Percentiles rank a stretch among this genome's conserved stretches.
Conservation (phyloP, 2,329 filamentous ascomycete genomes). For the Arthrobotrys conoides region DNA sequence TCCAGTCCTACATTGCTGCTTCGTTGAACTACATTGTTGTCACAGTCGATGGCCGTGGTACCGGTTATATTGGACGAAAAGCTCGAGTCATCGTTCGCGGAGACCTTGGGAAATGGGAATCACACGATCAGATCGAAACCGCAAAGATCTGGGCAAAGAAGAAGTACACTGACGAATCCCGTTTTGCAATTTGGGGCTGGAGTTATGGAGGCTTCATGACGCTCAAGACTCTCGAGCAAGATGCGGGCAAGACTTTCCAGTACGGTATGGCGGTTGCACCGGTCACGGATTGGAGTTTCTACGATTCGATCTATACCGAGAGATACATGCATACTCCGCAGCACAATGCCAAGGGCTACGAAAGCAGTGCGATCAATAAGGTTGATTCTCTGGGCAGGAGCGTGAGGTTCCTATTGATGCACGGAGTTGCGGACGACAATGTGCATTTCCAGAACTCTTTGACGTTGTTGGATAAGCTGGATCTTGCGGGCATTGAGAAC, state of each 20-base stretch:
- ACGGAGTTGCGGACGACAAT: constrained; percentile 96
- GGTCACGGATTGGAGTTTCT: constrained; percentile 98
- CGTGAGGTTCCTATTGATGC: constrained; percentile 93
- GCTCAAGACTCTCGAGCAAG: constrained; percentile 91
- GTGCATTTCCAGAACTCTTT: constrained; percentile 97
- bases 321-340: constrained; percentile 97
- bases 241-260: constrained; percentile 88
- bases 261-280: constrained; percentile 99
- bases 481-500: constrained; percentile 85
- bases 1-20: constrained; percentile 89
- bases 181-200: constrained; percentile 98
- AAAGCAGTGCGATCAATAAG: constrained; percentile 80
- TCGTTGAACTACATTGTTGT: constrained; percentile 92
- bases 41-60: constrained; percentile 93
- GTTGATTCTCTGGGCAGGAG: constrained; percentile 79
- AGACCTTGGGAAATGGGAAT: constrained; percentile 86
- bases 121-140: constrained; percentile 89
- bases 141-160: constrained; percentile 86
- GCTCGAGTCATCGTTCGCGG: constrained; percentile 85
- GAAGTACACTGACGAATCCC: constrained; percentile 83
- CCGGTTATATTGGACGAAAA: constrained; percentile 88
- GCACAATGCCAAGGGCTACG: constrained; percentile 83
- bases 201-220: constrained; percentile 96
- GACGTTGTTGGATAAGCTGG: constrained; percentile 85
- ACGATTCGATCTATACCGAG: constrained; percentile 93